Base-by-base conservation (phyloP, 805 yeast genomes). In the Yamadazyma laniorum region DNA sequence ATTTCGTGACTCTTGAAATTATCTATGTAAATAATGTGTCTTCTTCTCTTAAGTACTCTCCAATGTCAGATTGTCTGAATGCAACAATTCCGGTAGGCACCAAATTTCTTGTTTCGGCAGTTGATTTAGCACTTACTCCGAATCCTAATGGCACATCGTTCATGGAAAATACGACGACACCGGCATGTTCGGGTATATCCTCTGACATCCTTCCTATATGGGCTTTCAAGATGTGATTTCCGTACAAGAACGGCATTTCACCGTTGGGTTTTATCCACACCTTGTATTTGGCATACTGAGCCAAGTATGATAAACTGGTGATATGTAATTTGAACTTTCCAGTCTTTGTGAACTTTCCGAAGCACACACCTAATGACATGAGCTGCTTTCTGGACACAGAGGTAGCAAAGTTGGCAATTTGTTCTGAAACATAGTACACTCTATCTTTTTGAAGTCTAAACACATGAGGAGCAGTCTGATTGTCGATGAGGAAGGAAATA, bases 171-270 rank as follows among this genome's bases (percentile, higher is more conserved):
- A 93, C 83, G 49, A 93, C 75, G 16, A 93, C 90, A 56, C 99
- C 99, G 2, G 96, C 93, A 57, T 93, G 99, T 63, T 91, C 98
- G 21, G 98, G 98, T 39, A 93, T 86, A 58, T 93, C 98, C 50
- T 93, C 99, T 39, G 95, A 85, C 85, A 93, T 88, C 53, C 89
- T 83, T 25, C 99, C 99, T 40, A 93, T 75, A 59, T 93, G 99
- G 4, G 99, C 99, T 60, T 93, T 93, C 51, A 93, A 72, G 18
- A 91, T 91, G 61, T 93, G 96, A 68, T 93, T 93, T 25, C 99
- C 99, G 53, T 93, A 93, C 48, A 93, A 67, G 59, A 84, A 93
- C 11, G 99, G 98, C 99, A 93, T 93, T 65, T 93, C 99, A 53
- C 99, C 99, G 58, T 93, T 93, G 35, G 80, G 81, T 63, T 93